Base-by-base conservation (phyloP, 2,329 filamentous ascomycete genomes). In the Alternaria sp. region DNA sequence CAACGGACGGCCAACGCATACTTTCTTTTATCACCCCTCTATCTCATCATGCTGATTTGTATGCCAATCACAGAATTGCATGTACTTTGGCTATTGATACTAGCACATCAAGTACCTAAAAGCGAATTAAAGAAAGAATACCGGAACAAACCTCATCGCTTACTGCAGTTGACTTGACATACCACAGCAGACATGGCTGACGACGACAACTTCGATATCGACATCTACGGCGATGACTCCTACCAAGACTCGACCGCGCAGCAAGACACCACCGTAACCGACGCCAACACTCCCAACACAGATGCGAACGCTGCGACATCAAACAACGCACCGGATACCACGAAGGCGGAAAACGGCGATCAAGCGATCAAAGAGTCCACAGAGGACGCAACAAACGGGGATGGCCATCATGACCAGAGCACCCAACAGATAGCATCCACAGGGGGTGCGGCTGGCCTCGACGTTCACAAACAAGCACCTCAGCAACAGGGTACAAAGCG, bases 161-260 rank as follows among this genome's bases (percentile, higher is more conserved):
- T 58, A 65, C 68, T 71, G 68, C 67, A 73, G 64, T 65, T 70
- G 55, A 69, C 65, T 75, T 71, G 66, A 72, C 57, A 57, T 50
- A 65, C 63, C 46, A 68, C 68, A 72, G 71, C 72, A 75, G 75
- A 55, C 56, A 82, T 82, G 77, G 83, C 86, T 75, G 88, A 89
- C 77, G 88, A 90, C 80, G 88, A 90, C 79, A 89, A 89, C 75
- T 90, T 90, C 83, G 88, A 90, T 72, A 89, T 90, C 83, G 88
- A 90, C 78, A 89, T 90, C 81, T 90, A 90, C 75, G 88, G 88
- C 67, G 88, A 90, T 73, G 87, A 88, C 56, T 80, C 75, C 54
- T 76, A 72, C 61, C 71, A 74, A 64, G 75, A 78, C 33, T 61
- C 75, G 18, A 63, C 33, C 56, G 55, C 64, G 3, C 69, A 75